Conservation (phyloP, 257 asterid genomes). For the Gynochthodes officinalis region DNA sequence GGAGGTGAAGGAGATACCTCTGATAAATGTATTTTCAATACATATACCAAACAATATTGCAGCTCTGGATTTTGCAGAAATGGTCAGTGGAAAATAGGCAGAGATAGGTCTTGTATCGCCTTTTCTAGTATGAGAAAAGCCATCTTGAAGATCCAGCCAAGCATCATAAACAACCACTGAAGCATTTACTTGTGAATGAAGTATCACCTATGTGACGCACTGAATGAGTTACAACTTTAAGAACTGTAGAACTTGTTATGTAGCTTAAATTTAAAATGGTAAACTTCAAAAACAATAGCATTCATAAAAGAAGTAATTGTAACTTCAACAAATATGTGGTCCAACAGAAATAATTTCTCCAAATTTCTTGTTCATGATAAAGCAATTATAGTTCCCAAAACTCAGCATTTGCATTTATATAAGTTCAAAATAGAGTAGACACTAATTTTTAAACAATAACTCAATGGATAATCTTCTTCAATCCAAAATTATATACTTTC, state of each 20-base stretch:
- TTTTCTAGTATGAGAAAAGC: conserved; percentile 73
- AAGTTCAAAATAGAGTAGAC: neutral
- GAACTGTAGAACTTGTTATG: neutral
- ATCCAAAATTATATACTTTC: neutral
- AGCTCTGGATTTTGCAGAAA: conserved; percentile 83
- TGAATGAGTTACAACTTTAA: neutral
- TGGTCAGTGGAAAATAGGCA: conserved; percentile 67
- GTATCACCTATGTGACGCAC: conserved; percentile 48
- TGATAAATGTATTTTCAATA: conserved; percentile 36
- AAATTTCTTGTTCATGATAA: neutral
- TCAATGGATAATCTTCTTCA: neutral
- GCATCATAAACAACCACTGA: conserved; percentile 75
- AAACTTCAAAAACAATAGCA: neutral
- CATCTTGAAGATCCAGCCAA: conserved; percentile 94
- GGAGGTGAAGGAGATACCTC: conserved; percentile 39
- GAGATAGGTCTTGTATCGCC: conserved; percentile 72
- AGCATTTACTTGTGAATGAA: conserved; percentile 96
- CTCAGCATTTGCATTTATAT: neutral
- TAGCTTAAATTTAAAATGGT: neutral
- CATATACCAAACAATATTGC: conserved; percentile 78
- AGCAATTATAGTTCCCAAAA: neutral
- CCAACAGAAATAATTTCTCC: neutral
- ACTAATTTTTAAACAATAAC: neutral
- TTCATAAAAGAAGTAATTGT: neutral
- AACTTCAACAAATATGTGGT: neutral